phyloP scores from a whole-genome alignment of 139 green algal genomes.

The Chara braunii region DNA sequence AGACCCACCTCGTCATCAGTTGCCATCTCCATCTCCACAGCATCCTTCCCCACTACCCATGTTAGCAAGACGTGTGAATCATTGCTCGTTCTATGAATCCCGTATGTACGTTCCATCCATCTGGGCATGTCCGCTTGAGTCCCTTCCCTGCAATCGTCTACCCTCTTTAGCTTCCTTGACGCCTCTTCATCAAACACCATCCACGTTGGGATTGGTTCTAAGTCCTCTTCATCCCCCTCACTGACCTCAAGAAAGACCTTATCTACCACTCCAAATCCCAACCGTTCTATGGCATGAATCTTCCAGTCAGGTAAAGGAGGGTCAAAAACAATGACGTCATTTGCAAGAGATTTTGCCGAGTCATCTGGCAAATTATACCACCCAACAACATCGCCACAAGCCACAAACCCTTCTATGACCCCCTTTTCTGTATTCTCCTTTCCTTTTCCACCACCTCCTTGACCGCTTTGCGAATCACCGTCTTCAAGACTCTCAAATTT shows the following conservation, averaged over 20 bases:
- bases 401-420: too few relatives aligned
- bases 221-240: neutral
- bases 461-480: too few relatives aligned
- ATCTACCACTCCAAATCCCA: conserved; percentile 47
- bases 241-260: conserved; percentile 51
- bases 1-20: neutral
- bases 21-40: conserved; percentile 15
- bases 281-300: conserved; percentile 21
- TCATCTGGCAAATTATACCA: too few relatives aligned
- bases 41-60: conserved; percentile 20
- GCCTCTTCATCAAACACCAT: too few relatives aligned
- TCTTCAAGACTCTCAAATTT: too few relatives aligned
- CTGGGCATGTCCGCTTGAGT: neutral
- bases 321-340: conserved; percentile 29
- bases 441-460: too few relatives aligned
- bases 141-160: too few relatives aligned
- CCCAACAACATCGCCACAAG: too few relatives aligned
- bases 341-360: neutral
- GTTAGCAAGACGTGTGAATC: conserved; percentile 20
- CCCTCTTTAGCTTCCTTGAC: too few relatives aligned
- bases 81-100: conserved; percentile 16
- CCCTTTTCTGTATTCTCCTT: neutral
- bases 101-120: conserved; percentile 10
- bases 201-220: neutral
- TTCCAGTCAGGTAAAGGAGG: conserved; percentile 45